Evolutionary conservation across 2,329 filamentous ascomycete genomes (phyloP).

Genomic region (Fusarium keratoplasticum): DNA sequence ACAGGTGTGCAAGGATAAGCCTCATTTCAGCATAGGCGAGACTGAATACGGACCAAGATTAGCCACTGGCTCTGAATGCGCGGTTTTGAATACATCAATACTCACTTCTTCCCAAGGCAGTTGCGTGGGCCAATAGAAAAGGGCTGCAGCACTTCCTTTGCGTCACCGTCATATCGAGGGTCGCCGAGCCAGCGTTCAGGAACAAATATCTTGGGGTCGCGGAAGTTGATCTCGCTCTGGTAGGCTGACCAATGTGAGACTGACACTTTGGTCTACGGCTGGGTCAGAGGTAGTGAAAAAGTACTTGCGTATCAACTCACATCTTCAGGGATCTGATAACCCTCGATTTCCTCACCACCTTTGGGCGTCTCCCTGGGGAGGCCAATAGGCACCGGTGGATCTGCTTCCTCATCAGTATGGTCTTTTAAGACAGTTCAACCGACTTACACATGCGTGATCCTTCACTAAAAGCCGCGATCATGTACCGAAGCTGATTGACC

Average conservation of each 20-base stretch:
- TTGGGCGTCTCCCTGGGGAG: background rate
- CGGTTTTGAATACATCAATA: background rate
- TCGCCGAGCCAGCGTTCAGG: background rate
- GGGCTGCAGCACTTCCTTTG: background rate
- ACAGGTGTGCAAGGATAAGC: background rate
- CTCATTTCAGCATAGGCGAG: constrained; percentile 3
- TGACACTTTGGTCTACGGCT: background rate
- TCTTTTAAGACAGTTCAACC: background rate
- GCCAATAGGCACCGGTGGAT: constrained; percentile 5
- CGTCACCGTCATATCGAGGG: background rate
- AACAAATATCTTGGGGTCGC: background rate
- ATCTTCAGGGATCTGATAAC: constrained; percentile 2
- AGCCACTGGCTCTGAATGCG: background rate
- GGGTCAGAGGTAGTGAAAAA: background rate
- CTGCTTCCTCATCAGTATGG: background rate
- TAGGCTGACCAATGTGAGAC: background rate
- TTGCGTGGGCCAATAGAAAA: background rate
- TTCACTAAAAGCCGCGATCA: constrained; percentile 6
- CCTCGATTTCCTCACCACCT: background rate
- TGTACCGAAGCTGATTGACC: background rate
- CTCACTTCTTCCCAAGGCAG: background rate
- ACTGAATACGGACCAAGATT: background rate
- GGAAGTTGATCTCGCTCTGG: background rate
- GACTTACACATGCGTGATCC: constrained; percentile 5
- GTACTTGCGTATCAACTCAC: background rate